Evolutionary conservation across 768 basidiomycete genomes (phyloP).

Genomic region (Amylocystis lapponica): DNA sequence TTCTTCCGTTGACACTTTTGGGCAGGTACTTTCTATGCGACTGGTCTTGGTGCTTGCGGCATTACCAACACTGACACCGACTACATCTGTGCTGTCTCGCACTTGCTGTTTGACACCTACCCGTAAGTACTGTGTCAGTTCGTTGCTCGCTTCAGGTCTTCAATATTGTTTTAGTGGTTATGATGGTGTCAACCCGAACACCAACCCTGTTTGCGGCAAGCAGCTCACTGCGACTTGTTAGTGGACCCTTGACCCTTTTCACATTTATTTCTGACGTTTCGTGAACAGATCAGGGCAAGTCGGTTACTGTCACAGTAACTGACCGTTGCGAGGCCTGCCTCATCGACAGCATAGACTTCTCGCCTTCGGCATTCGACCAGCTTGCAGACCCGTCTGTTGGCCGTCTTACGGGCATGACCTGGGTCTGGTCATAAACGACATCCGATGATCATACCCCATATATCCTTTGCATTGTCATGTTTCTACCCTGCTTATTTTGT

Average conservation of each 20-base stretch:
- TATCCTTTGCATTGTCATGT: not conserved
- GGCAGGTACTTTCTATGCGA: conserved; percentile 48
- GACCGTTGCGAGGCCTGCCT: conserved; percentile 63
- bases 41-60: conserved; percentile 64
- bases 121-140: conserved; percentile 37
- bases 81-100: conserved; percentile 54
- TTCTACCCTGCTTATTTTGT: conserved; percentile 1
- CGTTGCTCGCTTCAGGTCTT: not conserved
- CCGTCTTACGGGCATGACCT: conserved; percentile 43
- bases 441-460: conserved; percentile 1
- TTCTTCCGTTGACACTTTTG: conserved; percentile 1
- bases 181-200: conserved; percentile 57
- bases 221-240: conserved; percentile 43
- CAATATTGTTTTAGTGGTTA: conserved; percentile 40
- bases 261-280: no score
- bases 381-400: conserved; percentile 44
- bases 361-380: conserved; percentile 46
- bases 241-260: conserved; percentile 13
- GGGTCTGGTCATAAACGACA: conserved; percentile 28
- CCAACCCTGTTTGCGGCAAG: conserved; percentile 65
- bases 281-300: conserved; percentile 52
- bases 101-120: conserved; percentile 48
- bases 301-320: conserved; percentile 41
- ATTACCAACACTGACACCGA: conserved; percentile 46
- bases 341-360: conserved; percentile 53